Evolutionary conservation across 2,329 filamentous ascomycete genomes (phyloP).

Genomic region (Dissoconium aciculare): DNA sequence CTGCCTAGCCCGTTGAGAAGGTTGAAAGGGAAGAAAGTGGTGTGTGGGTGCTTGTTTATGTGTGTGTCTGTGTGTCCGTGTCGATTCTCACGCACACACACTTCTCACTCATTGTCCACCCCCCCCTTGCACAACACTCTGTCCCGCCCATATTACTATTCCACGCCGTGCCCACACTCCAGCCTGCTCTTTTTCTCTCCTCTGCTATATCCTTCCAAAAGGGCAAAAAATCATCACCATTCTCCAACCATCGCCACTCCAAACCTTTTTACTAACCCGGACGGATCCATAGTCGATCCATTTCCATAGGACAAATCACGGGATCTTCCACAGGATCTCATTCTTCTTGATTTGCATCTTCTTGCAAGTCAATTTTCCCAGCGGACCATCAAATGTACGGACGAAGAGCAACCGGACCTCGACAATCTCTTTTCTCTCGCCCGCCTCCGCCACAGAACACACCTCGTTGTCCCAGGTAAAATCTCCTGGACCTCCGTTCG

Average conservation of each 20-base stretch:
- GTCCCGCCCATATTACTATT: no score
- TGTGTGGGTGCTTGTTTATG: no score
- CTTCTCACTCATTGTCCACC: no score
- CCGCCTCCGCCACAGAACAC: conserved; percentile 18
- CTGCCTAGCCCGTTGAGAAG: no score
- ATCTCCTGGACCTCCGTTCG: conserved; percentile 2
- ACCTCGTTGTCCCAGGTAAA: conserved; percentile 17
- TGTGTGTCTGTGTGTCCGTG: no score
- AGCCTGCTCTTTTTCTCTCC: background rate
- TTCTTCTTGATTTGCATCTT: background rate
- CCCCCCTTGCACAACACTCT: no score
- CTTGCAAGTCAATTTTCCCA: conserved; percentile 8
- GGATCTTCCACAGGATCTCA: background rate
- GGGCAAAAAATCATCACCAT: background rate
- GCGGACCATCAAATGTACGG: conserved; percentile 19
- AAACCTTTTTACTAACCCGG: no score
- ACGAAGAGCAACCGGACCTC: conserved; percentile 13
- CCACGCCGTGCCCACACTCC: background rate
- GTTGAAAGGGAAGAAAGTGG: no score
- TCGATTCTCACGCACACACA: no score
- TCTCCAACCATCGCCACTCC: background rate
- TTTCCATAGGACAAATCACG: no score
- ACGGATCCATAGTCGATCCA: no score
- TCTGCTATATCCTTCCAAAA: background rate
- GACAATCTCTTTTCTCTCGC: conserved; percentile 17